Percentiles rank a stretch among this genome's conserved stretches.
These are phyloP conservation scores for Lactarius vividus DNA, from an alignment of 768 basidiomycete species.

Conservation along the genomic window DNA sequence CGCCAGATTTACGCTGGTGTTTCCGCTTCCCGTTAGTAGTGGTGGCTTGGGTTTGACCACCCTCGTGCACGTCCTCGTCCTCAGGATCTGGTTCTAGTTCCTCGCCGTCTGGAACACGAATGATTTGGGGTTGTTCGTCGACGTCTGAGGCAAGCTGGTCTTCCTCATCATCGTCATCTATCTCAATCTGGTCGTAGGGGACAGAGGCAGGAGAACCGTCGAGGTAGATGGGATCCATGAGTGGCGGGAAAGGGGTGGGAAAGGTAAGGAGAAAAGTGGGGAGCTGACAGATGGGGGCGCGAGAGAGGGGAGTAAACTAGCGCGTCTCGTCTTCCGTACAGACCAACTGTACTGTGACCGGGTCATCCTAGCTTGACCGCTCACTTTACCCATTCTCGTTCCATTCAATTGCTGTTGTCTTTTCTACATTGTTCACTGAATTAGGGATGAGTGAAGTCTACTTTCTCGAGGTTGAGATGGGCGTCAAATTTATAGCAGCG, in stretches of 20 bases:
- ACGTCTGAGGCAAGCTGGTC: constrained; percentile 28
- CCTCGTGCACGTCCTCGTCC: constrained; percentile 19
- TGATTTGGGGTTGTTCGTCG: constrained; percentile 15
- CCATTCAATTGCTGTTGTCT: background rate
- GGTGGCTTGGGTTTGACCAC: constrained; percentile 5
- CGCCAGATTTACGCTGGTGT: constrained; percentile 25
- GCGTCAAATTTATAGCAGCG: constrained; percentile 11
- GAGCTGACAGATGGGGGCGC: constrained; percentile 10
- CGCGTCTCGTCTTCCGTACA: background rate
- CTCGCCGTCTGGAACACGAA: constrained; percentile 21
- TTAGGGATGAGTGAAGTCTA: background rate
- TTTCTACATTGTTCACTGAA: constrained; percentile 2
- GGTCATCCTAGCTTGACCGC: background rate
- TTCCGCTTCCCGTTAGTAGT: constrained; percentile 21
- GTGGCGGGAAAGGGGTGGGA: constrained; percentile 10
- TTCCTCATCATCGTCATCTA: constrained; percentile 29
- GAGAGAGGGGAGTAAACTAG: constrained; percentile 8
- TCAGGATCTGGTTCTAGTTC: constrained; percentile 28
- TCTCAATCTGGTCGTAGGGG: constrained; percentile 25
- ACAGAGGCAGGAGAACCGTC: constrained; percentile 17
- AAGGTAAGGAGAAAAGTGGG: constrained; percentile 11
- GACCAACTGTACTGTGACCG: background rate
- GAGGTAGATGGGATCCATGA: constrained; percentile 29
- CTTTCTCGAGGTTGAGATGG: constrained; percentile 18
- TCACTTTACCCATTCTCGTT: background rate